Percentiles rank a stretch among this genome's conserved stretches.
These are phyloP conservation scores for Kwoniella dendrophila DNA, from an alignment of 768 basidiomycete species.

Conservation along the genomic window DNA sequence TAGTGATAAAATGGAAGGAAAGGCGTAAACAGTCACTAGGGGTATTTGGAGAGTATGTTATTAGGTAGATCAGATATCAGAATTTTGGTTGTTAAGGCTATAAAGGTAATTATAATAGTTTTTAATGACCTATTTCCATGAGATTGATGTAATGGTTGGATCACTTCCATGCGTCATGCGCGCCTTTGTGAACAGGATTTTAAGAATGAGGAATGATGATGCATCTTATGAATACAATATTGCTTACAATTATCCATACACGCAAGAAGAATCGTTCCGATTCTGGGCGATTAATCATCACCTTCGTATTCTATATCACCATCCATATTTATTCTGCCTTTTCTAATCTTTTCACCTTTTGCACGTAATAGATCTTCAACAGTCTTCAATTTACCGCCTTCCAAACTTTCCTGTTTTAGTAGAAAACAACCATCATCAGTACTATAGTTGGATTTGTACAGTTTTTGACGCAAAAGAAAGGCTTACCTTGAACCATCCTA, in stretches of 20 bases:
- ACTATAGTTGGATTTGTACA: background rate
- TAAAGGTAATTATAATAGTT: too few species aligned
- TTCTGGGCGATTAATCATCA: conserved; percentile 1
- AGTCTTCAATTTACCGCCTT: conserved; percentile 65
- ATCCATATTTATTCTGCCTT: conserved; percentile 40
- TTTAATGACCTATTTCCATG: too few species aligned
- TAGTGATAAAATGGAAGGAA: background rate
- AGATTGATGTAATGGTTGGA: too few species aligned
- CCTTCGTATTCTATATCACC: conserved; percentile 46
- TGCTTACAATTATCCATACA: background rate
- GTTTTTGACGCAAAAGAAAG: background rate
- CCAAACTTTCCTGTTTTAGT: conserved; percentile 40
- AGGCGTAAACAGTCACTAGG: too few species aligned
- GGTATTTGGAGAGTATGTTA: too few species aligned
- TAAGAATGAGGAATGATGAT: conserved; percentile 7
- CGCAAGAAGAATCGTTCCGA: too few species aligned
- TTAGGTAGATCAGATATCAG: too few species aligned
- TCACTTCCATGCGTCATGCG: too few species aligned
- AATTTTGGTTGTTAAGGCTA: too few species aligned
- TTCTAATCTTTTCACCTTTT: conserved; percentile 74
- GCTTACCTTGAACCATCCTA: conserved; percentile 56
- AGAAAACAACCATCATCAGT: background rate
- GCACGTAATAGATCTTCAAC: conserved; percentile 78
- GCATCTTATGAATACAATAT: background rate
- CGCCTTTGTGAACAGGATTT: too few species aligned